Percentiles rank a stretch among this genome's conserved stretches.
Conservation (phyloP, 495 filamentous ascomycete genomes). For the Aspergillus steynii region DNA sequence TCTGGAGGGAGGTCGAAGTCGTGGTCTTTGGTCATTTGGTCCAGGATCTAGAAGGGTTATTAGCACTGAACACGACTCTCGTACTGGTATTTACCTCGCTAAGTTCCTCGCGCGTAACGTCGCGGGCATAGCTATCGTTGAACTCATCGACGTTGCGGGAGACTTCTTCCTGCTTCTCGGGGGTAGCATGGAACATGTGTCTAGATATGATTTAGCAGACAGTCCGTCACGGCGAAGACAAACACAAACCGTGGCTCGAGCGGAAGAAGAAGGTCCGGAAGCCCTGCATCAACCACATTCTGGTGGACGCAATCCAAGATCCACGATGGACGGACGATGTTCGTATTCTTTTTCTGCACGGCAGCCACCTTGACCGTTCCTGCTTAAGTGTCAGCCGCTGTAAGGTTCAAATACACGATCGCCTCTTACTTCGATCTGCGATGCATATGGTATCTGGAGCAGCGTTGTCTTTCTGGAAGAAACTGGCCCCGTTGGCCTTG, state of each 20-base stretch:
- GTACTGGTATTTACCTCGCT: slow-evolving; percentile 37
- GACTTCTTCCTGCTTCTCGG: slow-evolving; percentile 44
- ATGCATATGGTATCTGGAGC: slow-evolving; percentile 64
- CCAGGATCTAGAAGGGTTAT: slow-evolving; percentile 36
- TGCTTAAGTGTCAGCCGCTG: slow-evolving; percentile 24
- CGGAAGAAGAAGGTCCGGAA: slow-evolving; percentile 61
- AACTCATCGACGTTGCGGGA: slow-evolving; percentile 67
- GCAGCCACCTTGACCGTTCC: slow-evolving; percentile 83
- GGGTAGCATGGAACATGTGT: slow-evolving; percentile 58
- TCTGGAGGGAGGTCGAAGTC: slow-evolving; percentile 26
- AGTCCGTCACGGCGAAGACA: background rate
- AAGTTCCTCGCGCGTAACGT: slow-evolving; percentile 67
- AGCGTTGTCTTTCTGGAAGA: slow-evolving; percentile 71
- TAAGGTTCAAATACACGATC: background rate
- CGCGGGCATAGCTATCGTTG: slow-evolving; percentile 80
- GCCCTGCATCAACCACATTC: slow-evolving; percentile 58
- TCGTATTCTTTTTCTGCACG: slow-evolving; percentile 64
- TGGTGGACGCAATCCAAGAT: slow-evolving; percentile 78
- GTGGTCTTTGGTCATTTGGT: slow-evolving; percentile 42
- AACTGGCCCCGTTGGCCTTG: slow-evolving; percentile 82
- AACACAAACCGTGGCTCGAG: slow-evolving; percentile 63
- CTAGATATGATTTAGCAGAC: slow-evolving; percentile 20
- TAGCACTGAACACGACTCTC: background rate
- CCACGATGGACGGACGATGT: slow-evolving; percentile 82
- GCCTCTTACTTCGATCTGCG: slow-evolving; percentile 66